Base-by-base conservation (phyloP, 2,329 filamentous ascomycete genomes). In the Aspergillus nomiae region DNA sequence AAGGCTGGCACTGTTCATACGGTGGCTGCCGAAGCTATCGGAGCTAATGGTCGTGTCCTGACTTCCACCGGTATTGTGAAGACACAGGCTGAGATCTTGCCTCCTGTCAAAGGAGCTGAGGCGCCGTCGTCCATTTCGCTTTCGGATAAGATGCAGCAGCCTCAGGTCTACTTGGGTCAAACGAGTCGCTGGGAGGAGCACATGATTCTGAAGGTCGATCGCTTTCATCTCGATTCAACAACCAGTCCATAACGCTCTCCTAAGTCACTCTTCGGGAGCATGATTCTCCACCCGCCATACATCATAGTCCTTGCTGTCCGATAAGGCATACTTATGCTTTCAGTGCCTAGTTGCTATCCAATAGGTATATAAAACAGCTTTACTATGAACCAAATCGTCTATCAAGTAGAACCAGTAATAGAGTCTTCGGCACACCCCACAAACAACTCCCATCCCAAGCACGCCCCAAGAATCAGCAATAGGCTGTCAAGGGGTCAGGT, bases 1-100 rank as follows among this genome's bases (percentile, higher is more conserved):
- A 38, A 65, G 1, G 66, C 67, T 10, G 59, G 65, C n/a, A 54
- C 43, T 10, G 74, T 81, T 62, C 70, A 76, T 34, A 70, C 73
- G 1, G 76, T 80, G 51, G 77, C 78, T n/a, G 81, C 80, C 8
- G 80, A 83, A 59, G 74, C 74, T 3, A 46, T 77, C 36, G 71
- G 69, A 10, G 65, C 60, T 11, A 67, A 60, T 9, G 74, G 73
- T 28, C 62, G 64, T 6, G 65, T 76, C 21, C 63, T 76, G 50
- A 68, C 66, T 69, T 68, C 67, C 2, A 75, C 73, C 9, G 63
- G 64, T 4, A 51, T 65, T 38, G 67, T 67, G 46, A 68, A 61
- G 61, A 59, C 70, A 10, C 65, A 71, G 56, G 56, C 67, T 7
- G 65, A 71, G 30, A 62, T 73, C 7, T 43, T 73, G 12, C 68